Conservation (phyloP, 805 yeast genomes). For the Candida verbasci region DNA sequence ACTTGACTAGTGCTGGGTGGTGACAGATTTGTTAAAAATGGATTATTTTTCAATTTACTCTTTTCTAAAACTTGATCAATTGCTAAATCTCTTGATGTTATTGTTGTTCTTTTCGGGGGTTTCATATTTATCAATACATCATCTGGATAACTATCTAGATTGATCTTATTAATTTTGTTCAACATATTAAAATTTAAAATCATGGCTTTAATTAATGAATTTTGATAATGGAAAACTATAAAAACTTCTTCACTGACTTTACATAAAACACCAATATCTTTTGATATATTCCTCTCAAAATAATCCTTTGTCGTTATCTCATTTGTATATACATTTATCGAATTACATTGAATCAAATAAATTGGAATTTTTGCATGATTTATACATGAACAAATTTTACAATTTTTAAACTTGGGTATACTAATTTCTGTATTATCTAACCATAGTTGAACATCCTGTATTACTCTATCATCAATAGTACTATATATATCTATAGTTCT, state of each 20-base stretch:
- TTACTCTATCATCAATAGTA: background rate
- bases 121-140: constrained; percentile 1
- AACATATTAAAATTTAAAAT: constrained; percentile 4
- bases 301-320: constrained; percentile 14
- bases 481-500: background rate
- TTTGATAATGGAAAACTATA: constrained; percentile 22
- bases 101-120: constrained; percentile 1
- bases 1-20: constrained; percentile 6
- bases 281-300: constrained; percentile 12
- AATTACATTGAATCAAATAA: constrained; percentile 16
- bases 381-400: background rate
- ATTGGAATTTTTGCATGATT: constrained; percentile 17
- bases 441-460: constrained; percentile 23
- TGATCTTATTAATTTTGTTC: constrained; percentile 4
- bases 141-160: background rate
- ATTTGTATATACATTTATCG: constrained; percentile 19
- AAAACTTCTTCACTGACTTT: constrained; percentile 12
- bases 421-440: background rate
- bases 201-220: constrained; percentile 3
- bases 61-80: constrained; percentile 34
- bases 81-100: constrained; percentile 5
- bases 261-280: constrained; percentile 17
- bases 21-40: constrained; percentile 10
- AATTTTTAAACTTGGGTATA: background rate
- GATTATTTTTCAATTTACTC: constrained; percentile 16